Evolutionary conservation across 2,329 filamentous ascomycete genomes (phyloP), one percentile per base, ranked within the genome.

Genomic region (Metarhizium rileyi): DNA sequence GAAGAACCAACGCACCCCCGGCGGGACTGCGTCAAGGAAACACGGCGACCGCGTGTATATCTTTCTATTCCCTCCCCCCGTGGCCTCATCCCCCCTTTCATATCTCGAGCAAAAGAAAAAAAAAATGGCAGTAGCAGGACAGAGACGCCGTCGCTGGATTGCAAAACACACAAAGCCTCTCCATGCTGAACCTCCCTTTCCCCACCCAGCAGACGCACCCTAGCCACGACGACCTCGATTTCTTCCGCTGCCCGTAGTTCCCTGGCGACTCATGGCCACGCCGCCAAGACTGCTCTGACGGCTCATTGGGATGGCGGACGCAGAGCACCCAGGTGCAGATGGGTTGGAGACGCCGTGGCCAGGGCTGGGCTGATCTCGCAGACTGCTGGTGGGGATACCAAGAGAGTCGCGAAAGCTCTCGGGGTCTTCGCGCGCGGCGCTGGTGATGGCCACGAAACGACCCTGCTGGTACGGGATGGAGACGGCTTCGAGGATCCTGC

Each of bases 231-330:
- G 64, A 46, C 66, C 61, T 59, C 71, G 72, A 45, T 75, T 76
- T 47, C 76, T 69, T 22, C 70, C 71, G 53, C 74, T 78, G 42
- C 71, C 69, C 23, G 69, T 66, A 46, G 71, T 75, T 27, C 73
- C 74, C 58, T 76, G 73, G 22, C 78, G 69, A 55, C 76, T 80
- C 77, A 80, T 80, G 12, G 75, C 68, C 28, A 73, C 72, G 40
- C 77, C 78, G 23, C 76, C 75, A 4, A 74, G 66, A 48, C 75
- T 78, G 63, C 73, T 78, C 60, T 76, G 75, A 35, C 75, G 72
- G 57, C 76, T 79, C 74, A 79, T 79, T 1, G 76, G 71, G 1
- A 42, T 46, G 14, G 67, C 67, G 0, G 69, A 71, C 0, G 66
- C 66, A 3, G 61, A 63, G 6, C 62, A 50, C 2, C 60, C 57